Evolutionary conservation across 495 filamentous ascomycete species (phyloP).

Genomic region (Letharia lupina): DNA sequence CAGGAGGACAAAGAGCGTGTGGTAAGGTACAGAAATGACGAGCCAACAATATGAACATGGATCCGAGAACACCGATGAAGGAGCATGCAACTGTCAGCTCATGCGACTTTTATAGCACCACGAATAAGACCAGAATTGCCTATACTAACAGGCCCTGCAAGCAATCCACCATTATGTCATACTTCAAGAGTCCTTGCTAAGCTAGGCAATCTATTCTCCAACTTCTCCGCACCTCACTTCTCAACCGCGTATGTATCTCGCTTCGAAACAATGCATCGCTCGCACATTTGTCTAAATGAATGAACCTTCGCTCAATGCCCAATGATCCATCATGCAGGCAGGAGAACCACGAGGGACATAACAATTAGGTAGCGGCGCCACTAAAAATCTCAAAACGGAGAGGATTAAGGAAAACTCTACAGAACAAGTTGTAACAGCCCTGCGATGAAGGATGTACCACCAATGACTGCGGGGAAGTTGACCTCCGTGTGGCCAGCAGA

Average conservation of each 20-base stretch:
- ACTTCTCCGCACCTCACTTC: slow-evolving; percentile 1
- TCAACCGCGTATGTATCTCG: slow-evolving; percentile 10
- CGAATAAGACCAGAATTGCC: slow-evolving; percentile 3
- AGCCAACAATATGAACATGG: slow-evolving; percentile 16
- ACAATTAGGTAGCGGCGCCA: neutral
- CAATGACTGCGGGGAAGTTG: slow-evolving; percentile 36
- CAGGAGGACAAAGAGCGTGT: slow-evolving; percentile 6
- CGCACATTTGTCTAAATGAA: slow-evolving; percentile 18
- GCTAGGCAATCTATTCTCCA: slow-evolving; percentile 18
- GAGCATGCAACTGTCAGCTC: slow-evolving; percentile 9
- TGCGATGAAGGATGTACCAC: slow-evolving; percentile 26
- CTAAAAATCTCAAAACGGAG: neutral
- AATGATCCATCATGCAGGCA: slow-evolving; percentile 19
- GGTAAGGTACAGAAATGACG: slow-evolving; percentile 14
- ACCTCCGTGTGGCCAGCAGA: slow-evolving; percentile 37
- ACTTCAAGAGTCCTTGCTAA: slow-evolving; percentile 17
- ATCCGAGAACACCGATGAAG: slow-evolving; percentile 12
- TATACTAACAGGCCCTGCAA: slow-evolving; percentile 3
- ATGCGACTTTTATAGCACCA: slow-evolving; percentile 13
- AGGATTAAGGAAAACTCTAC: slow-evolving; percentile 25
- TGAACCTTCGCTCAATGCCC: slow-evolving; percentile 18
- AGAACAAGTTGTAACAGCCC: slow-evolving; percentile 38
- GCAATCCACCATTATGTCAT: slow-evolving; percentile 14
- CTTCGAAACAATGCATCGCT: slow-evolving; percentile 15
- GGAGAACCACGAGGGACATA: neutral